These are phyloP conservation scores for Aspergillus proliferans DNA, from an alignment of 2,329 filamentous ascomycete genomes.

Conservation along the genomic window DNA sequence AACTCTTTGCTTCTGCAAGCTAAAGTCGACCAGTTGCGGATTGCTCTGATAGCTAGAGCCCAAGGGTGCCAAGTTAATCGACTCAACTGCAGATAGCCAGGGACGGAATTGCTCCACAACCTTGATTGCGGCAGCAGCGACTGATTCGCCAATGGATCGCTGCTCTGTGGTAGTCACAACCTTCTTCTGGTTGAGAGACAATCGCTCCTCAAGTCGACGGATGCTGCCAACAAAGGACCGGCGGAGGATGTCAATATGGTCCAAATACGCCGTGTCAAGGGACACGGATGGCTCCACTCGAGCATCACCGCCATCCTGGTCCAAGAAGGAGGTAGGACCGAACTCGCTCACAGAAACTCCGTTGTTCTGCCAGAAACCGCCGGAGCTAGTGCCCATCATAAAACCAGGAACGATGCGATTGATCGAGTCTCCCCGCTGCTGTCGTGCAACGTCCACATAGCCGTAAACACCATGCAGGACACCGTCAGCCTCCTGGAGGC, in stretches of 20 bases:
- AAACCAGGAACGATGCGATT: conserved; percentile 91
- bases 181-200: conserved; percentile 74
- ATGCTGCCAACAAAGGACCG: conserved; percentile 79
- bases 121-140: conserved; percentile 71
- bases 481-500: conserved; percentile 93
- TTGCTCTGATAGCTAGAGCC: conserved; percentile 75
- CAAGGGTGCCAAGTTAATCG: conserved; percentile 77
- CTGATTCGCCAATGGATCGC: conserved; percentile 70
- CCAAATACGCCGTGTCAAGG: conserved; percentile 70
- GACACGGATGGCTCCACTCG: conserved; percentile 63
- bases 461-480: conserved; percentile 90
- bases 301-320: conserved; percentile 75
- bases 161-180: conserved; percentile 74
- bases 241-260: conserved; percentile 79
- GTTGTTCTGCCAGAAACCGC: conserved; percentile 79
- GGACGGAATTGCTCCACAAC: conserved; percentile 84
- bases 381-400: conserved; percentile 73
- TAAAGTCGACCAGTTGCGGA: conserved; percentile 80
- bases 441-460: conserved; percentile 90
- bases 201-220: conserved; percentile 77
- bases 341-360: conserved; percentile 59
- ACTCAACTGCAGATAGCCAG: conserved; percentile 86
- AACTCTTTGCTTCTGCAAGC: conserved; percentile 81
- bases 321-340: conserved; percentile 64
- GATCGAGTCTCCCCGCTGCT: conserved; percentile 88